These are phyloP conservation scores for Scopulariopsis brevicaulis DNA, from an alignment of 2,329 filamentous ascomycete genomes.

Conservation along the genomic window DNA sequence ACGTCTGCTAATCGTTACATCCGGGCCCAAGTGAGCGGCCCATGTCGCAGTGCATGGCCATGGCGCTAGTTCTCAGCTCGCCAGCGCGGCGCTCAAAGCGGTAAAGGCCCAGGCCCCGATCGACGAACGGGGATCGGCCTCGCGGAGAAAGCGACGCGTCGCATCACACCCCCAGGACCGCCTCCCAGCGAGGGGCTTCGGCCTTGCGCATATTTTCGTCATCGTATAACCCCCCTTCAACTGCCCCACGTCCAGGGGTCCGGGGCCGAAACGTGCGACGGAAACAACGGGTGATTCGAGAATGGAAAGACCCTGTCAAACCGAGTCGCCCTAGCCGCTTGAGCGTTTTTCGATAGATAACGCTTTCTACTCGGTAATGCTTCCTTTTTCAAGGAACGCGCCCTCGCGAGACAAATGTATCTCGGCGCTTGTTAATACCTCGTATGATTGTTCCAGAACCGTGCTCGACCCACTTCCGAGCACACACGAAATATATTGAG, in stretches of 20 bases:
- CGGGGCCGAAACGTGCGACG: background rate
- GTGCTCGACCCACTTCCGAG: background rate
- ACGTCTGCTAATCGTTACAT: background rate
- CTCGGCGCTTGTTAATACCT: no score
- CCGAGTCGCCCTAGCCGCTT: background rate
- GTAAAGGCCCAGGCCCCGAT: background rate
- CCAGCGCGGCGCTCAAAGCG: background rate
- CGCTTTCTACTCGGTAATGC: background rate
- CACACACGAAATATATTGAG: background rate
- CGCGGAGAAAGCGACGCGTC: background rate
- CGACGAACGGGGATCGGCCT: background rate
- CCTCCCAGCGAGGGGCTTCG: background rate
- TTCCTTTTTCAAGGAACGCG: no score
- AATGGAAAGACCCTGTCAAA: background rate
- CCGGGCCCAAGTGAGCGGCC: background rate
- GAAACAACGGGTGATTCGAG: background rate
- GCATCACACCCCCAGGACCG: background rate
- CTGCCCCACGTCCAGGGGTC: background rate
- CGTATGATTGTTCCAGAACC: no score
- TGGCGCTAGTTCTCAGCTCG: background rate
- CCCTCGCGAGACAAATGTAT: no score
- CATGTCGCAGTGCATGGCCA: background rate
- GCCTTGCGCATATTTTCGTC: background rate
- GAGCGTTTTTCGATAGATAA: background rate
- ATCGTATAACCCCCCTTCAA: background rate